Evolutionary conservation across 2,329 filamentous ascomycete species (phyloP), one percentile per base, ranked within the genome.

Genomic region (Myriangium duriaei): DNA sequence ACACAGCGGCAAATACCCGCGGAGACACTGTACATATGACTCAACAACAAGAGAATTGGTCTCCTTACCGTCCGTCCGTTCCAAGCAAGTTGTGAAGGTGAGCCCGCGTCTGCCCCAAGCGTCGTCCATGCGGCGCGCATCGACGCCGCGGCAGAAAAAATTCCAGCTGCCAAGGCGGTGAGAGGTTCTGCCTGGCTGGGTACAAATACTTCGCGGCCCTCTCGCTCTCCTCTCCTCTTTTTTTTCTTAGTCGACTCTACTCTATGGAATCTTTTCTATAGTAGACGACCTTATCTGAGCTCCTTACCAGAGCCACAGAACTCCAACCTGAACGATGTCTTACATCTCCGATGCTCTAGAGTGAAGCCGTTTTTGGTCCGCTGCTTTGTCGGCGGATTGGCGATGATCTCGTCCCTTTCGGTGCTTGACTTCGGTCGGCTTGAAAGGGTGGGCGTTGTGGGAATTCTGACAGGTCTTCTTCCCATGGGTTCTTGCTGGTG

Each of bases 211-310:
- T n/a, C 21, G 7, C n/a, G 7, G 21, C 21, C 21, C 21, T 26
- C 21, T n/a, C 21, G n/a, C 21, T 26, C 41, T 26, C n/a, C 18
- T 33, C 38, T 43, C 39, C 29, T 42, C 34, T 28, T 45, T 43
- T 12, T 30, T 16, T 43, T 38, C 11, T 40, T 34, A 45, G 41
- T 40, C 43, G 43, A 45, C 43, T 45, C 42, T 42, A 49, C 47
- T 49, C 53, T 51, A 56, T 52, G 85, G 82, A 87, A 88, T 88
- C 83, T 84, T 83, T 92, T 93, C 81, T 93, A 87, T 86, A 94
- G 85, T 87, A 79, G 72, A 83, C 77, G 77, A 86, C 81, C 73
- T 71, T 72, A 77, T 84, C 82, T 91, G 80, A 84, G 77, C 80
- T 88, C 75, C 76, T 76, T 73, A 86, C 74, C 81, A 71, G 72